phyloP scores from a whole-genome alignment of 2,329 filamentous ascomycete genomes.

The Nemania sp. region DNA sequence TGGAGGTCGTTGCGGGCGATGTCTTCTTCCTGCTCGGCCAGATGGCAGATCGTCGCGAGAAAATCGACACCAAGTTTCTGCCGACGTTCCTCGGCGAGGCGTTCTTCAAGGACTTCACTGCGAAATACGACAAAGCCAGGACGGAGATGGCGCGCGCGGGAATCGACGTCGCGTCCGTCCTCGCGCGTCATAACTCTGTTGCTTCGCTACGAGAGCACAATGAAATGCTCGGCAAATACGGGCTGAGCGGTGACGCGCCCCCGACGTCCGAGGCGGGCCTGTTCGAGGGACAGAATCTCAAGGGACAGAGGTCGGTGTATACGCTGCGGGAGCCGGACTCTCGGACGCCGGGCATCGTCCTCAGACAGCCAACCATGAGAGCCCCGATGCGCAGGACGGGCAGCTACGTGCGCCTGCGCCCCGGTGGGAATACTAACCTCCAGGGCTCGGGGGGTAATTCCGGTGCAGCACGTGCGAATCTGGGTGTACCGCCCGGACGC shows the following conservation, averaged over 20 bases:
- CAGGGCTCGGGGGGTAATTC: too few relatives aligned
- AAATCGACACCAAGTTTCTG: conserved; percentile 14
- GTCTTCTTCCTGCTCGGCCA: conserved; percentile 33
- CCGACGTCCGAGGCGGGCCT: conserved; percentile 1
- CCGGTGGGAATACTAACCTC: too few relatives aligned
- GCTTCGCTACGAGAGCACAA: conserved; percentile 34
- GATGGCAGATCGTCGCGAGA: conserved; percentile 2
- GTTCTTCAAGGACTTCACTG: conserved; percentile 36
- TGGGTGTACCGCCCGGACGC: background rate
- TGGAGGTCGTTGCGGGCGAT: conserved; percentile 31
- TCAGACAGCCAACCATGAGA: too few relatives aligned
- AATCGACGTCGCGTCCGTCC: conserved; percentile 34
- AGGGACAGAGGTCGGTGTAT: conserved; percentile 28
- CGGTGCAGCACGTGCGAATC: too few relatives aligned
- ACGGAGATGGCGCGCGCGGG: conserved; percentile 26
- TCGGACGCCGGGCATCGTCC: too few relatives aligned
- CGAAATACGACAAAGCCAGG: conserved; percentile 14
- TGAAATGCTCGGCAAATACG: conserved; percentile 33
- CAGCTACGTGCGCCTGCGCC: too few relatives aligned
- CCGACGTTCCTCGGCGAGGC: conserved; percentile 34
- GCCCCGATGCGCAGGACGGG: too few relatives aligned
- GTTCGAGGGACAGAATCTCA: conserved; percentile 30
- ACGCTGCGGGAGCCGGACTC: conserved; percentile 16
- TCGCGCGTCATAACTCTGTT: conserved; percentile 18
- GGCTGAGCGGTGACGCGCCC: conserved; percentile 15